A percentile compares a stretch with the other conserved stretches of the same genome.
Conservation (phyloP, 2,329 filamentous ascomycete species). For the Colletotrichum musicola region DNA sequence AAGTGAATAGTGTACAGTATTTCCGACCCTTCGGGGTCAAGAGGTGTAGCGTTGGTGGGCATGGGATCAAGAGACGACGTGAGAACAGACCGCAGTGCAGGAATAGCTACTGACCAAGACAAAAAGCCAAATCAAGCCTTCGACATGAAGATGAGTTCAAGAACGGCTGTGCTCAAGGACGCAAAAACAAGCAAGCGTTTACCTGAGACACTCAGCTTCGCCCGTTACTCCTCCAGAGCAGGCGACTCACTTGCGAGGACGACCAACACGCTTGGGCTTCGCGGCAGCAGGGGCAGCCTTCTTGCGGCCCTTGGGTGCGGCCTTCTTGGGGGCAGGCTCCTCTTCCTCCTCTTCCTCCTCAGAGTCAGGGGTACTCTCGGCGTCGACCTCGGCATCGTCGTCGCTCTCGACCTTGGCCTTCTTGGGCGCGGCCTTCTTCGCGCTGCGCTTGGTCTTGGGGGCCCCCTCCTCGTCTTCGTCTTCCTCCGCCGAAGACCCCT, state of each 20-base stretch:
- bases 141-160: not conserved
- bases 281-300: conserved; percentile 33
- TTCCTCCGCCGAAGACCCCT: conserved; percentile 15
- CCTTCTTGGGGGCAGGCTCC: conserved; percentile 22
- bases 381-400: conserved; percentile 36
- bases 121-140: not conserved
- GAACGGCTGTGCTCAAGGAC: not conserved
- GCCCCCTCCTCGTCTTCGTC: conserved; percentile 48
- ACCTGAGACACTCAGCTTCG: not conserved
- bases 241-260: conserved; percentile 28
- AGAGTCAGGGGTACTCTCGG: conserved; percentile 32
- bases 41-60: conserved; percentile 16
- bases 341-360: conserved; percentile 16
- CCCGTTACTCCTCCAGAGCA: not conserved
- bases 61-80: conserved; percentile 22
- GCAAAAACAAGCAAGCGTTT: not conserved
- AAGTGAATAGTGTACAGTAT: conserved; percentile 16
- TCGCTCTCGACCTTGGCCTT: conserved; percentile 37
- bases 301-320: conserved; percentile 31
- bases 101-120: not conserved
- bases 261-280: conserved; percentile 24
- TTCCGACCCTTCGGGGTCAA: not conserved
- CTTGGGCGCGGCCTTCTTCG: conserved; percentile 35
- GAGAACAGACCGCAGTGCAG: not conserved
- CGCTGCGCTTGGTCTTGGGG: conserved; percentile 49